Evolutionary conservation across 2,329 filamentous ascomycete species (phyloP).

Genomic region (Leptodontidium sp.): DNA sequence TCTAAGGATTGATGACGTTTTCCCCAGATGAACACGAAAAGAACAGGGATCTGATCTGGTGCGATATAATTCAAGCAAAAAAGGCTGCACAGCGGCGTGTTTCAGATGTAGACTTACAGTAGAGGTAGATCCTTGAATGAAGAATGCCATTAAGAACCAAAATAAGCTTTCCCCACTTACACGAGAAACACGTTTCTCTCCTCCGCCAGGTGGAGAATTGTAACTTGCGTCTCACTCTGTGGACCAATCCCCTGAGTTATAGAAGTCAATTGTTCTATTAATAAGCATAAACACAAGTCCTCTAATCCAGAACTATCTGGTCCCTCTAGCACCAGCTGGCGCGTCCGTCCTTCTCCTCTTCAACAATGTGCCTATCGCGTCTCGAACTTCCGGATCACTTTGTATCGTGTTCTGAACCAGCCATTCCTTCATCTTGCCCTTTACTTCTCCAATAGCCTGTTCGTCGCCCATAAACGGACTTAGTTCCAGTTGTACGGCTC

Average conservation of each 20-base stretch:
- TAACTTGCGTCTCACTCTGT: too few relatives aligned
- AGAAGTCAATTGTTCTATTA: neutral
- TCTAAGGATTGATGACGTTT: too few relatives aligned
- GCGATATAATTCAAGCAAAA: too few relatives aligned
- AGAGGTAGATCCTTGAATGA: too few relatives aligned
- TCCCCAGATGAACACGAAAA: too few relatives aligned
- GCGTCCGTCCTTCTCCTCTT: constrained; percentile 68
- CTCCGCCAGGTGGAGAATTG: neutral
- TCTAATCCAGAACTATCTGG: constrained; percentile 41
- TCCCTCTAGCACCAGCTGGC: constrained; percentile 62
- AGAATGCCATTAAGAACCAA: too few relatives aligned
- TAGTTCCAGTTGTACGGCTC: constrained; percentile 80
- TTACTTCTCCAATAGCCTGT: constrained; percentile 68
- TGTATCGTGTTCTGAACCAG: constrained; percentile 86
- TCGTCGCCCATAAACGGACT: constrained; percentile 81
- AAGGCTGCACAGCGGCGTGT: too few relatives aligned
- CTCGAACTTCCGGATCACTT: constrained; percentile 81
- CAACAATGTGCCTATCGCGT: constrained; percentile 76
- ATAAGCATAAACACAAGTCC: neutral
- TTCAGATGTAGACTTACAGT: too few relatives aligned
- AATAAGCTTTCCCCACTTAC: too few relatives aligned
- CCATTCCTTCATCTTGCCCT: constrained; percentile 82
- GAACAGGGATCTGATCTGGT: too few relatives aligned
- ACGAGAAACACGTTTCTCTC: neutral
- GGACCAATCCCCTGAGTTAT: neutral